Base-by-base conservation (phyloP, 2,329 filamentous ascomycete species). In the Trichoderma guizhouense region DNA sequence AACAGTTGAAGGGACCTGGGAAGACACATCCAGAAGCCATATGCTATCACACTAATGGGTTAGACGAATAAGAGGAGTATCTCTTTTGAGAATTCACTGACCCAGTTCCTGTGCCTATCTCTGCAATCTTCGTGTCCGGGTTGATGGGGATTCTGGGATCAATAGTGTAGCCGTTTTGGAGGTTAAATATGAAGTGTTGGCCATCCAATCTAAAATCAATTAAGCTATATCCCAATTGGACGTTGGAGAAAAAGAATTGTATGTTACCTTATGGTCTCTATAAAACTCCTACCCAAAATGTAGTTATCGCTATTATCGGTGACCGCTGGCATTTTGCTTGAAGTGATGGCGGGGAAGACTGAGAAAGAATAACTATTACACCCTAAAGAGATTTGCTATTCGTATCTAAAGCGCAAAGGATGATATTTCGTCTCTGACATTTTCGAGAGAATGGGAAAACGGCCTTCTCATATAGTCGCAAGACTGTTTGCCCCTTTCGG, bases 21-120 rank as follows among this genome's bases (percentile, higher is more conserved):
- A 32, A 15, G 71, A 34, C 11, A 72, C 18, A 5, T 72, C 71
- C 7, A 72, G 14, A 24, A 72, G 47, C 71, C 65, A 69, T n/a
- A 69, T 51, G 15, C 64, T 63, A 24, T 61, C 4, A 53, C 32
- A 1, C 18, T 18, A 15, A 12, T 21, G 3, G 9, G 64, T 28
- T 15, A 18, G 18, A 8, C 6, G 2, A 34, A 26, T 0, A 8
- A 39, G 15, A n/a, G 9, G 5, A 36, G 5, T 6, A 32, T n/a
- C 18, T 71, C 18, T 61, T 2, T 14, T 39, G 14, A 30, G 3
- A 1, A 3, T 34, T 1, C 2, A 39, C 34, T 58, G 1, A 69
- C 65, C 47, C 61, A 14, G 71, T 72, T 26, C 65, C 66, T 5
- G 58, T 69, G n/a, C 66, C 71, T 3, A 72, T 72, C 15, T 69